These are phyloP conservation scores for Pleurotus salmoneostramineus DNA, from an alignment of 768 basidiomycete species.

Conservation along the genomic window DNA sequence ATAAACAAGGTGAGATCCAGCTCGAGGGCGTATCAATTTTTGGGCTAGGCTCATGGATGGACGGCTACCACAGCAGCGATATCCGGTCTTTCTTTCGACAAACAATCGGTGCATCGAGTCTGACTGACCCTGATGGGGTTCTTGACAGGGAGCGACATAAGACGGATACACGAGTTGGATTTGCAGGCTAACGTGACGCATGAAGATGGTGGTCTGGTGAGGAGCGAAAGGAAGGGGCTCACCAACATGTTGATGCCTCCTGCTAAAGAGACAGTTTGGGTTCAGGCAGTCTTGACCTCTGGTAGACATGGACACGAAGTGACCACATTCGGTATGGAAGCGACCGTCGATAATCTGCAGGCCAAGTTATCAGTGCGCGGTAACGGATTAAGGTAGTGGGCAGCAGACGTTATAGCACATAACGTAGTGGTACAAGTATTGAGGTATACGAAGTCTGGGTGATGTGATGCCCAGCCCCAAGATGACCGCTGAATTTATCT, in stretches of 20 bases:
- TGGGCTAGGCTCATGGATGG: neutral
- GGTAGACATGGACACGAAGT: slow-evolving; percentile 72
- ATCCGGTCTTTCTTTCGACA: slow-evolving; percentile 24
- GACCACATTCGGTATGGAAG: slow-evolving; percentile 63
- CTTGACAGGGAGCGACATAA: slow-evolving; percentile 65
- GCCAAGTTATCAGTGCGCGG: neutral
- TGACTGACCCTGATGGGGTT: slow-evolving; percentile 73
- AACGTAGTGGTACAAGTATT: slow-evolving; percentile 12
- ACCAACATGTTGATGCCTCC: slow-evolving; percentile 61
- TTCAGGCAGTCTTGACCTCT: slow-evolving; percentile 62
- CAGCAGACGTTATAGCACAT: slow-evolving; percentile 72
- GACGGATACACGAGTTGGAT: slow-evolving; percentile 49
- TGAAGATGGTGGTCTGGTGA: slow-evolving; percentile 3
- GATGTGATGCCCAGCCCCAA: neutral
- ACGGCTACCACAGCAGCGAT: slow-evolving; percentile 3
- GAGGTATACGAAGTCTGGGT: neutral
- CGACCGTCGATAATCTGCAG: slow-evolving; percentile 72
- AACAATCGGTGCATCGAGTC: slow-evolving; percentile 39
- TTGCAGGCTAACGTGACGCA: slow-evolving; percentile 39
- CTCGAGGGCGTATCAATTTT: neutral
- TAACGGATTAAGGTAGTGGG: neutral
- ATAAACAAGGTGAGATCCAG: neutral
- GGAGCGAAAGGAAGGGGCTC: slow-evolving; percentile 7
- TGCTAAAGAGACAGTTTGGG: slow-evolving; percentile 67
- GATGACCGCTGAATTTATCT: slow-evolving; percentile 5